Percentiles rank a stretch among this genome's conserved stretches.
Conservation (phyloP, 805 yeast species). For the Isabelozyma heimii region DNA sequence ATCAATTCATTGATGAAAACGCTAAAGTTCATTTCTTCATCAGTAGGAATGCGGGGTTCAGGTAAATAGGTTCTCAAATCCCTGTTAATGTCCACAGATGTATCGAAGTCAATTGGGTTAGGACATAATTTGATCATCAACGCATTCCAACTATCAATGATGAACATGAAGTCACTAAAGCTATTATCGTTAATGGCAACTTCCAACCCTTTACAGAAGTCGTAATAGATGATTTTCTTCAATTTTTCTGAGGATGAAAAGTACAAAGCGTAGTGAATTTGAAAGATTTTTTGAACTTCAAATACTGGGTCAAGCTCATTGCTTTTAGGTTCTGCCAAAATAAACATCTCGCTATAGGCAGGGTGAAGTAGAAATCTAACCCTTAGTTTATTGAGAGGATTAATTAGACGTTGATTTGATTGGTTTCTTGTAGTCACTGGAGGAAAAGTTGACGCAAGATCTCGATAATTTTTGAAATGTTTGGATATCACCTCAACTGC, state of each 20-base stretch:
- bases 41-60: neutral
- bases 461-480: constrained; percentile 27
- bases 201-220: constrained; percentile 32
- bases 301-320: constrained; percentile 61
- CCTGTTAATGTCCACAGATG: constrained; percentile 1
- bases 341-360: constrained; percentile 47
- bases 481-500: constrained; percentile 28
- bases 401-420: constrained; percentile 13
- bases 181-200: constrained; percentile 28
- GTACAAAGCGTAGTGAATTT: constrained; percentile 38
- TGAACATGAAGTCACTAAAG: constrained; percentile 31
- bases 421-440: constrained; percentile 17
- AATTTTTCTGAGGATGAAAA: constrained; percentile 36
- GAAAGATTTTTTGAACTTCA: constrained; percentile 53
- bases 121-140: constrained; percentile 40
- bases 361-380: constrained; percentile 40
- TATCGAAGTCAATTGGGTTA: constrained; percentile 9
- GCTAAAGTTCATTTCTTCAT: neutral
- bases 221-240: constrained; percentile 27
- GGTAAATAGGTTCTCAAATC: neutral
- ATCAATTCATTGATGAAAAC: neutral
- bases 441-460: constrained; percentile 37
- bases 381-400: constrained; percentile 26
- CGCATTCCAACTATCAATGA: constrained; percentile 41
- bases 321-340: constrained; percentile 49